phyloP scores from a whole-genome alignment of 2,329 filamentous ascomycete genomes.

The Cladophialophora bantiana region DNA sequence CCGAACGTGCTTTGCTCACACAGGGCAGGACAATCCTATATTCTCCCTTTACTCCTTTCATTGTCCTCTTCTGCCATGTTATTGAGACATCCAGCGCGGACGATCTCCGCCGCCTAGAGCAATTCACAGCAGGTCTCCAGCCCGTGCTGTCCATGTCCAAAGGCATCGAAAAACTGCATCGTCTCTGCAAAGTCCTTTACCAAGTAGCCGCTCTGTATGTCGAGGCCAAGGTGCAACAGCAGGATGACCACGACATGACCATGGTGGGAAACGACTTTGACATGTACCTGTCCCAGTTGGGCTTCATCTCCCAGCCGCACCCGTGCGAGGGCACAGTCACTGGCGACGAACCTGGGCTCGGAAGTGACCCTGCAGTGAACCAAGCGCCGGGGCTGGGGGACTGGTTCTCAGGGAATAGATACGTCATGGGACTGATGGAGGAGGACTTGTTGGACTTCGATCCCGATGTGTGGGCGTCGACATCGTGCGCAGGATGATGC shows the following conservation, averaged over 20 bases:
- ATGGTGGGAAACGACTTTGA: background rate
- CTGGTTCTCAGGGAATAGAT: background rate
- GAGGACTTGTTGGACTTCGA: background rate
- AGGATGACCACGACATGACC: background rate
- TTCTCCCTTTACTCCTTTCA: background rate
- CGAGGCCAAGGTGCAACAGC: constrained; percentile 1
- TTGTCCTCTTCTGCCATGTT: constrained; percentile 10
- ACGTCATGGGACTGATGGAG: constrained; percentile 4
- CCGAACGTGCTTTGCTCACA: background rate
- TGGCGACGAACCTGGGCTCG: background rate
- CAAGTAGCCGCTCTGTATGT: background rate
- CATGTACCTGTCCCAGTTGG: constrained; percentile 5
- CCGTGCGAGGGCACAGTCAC: background rate
- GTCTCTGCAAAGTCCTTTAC: background rate
- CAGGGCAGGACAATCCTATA: constrained; percentile 1
- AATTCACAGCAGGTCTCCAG: background rate
- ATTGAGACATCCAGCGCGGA: background rate
- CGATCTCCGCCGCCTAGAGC: background rate
- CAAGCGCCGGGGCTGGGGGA: background rate
- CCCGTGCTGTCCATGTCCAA: background rate
- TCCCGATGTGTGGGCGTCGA: background rate
- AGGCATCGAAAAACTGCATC: background rate
- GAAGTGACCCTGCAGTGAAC: background rate
- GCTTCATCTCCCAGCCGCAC: background rate
- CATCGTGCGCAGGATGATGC: background rate